Conservation (phyloP, 305 asterid species). For the Lippia alba region DNA sequence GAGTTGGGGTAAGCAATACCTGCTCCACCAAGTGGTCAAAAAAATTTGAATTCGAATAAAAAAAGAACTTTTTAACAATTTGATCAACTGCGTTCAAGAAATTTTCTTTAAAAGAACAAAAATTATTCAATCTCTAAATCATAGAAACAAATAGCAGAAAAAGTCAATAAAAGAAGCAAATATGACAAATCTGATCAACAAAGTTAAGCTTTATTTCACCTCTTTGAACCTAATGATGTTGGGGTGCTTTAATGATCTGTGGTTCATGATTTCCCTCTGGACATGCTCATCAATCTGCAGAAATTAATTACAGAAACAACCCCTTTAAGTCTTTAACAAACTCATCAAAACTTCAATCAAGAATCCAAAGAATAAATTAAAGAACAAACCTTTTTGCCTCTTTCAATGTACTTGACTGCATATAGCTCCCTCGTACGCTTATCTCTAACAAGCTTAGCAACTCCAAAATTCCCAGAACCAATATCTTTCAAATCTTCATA, state of each 20-base stretch:
- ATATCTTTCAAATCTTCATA: conserved; percentile 75
- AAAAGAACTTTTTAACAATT: too few species aligned
- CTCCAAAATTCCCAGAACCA: conserved; percentile 38
- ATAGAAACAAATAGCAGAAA: too few species aligned
- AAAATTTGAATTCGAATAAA: too few species aligned
- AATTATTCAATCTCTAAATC: too few species aligned
- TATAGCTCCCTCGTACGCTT: conserved; percentile 56
- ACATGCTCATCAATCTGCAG: conserved; percentile 87
- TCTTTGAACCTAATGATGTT: conserved; percentile 81
- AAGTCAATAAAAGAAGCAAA: too few species aligned
- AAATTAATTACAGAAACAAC: background rate
- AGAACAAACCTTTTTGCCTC: conserved; percentile 76
- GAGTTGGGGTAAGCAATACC: conserved; percentile 76
- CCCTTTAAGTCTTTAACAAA: background rate
- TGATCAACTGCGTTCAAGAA: too few species aligned
- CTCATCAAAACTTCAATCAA: background rate
- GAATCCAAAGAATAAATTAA: background rate
- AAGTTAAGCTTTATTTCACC: conserved; percentile 41
- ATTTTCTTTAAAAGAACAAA: too few species aligned
- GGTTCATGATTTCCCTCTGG: conserved; percentile 92
- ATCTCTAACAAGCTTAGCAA: conserved; percentile 84
- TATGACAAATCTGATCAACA: too few species aligned
- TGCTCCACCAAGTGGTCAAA: conserved; percentile 27
- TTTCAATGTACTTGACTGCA: conserved; percentile 88
- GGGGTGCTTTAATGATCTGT: conserved; percentile 82